Conservation (phyloP, 2,329 filamentous ascomycete genomes). For the Epicoccum sorghinum region DNA sequence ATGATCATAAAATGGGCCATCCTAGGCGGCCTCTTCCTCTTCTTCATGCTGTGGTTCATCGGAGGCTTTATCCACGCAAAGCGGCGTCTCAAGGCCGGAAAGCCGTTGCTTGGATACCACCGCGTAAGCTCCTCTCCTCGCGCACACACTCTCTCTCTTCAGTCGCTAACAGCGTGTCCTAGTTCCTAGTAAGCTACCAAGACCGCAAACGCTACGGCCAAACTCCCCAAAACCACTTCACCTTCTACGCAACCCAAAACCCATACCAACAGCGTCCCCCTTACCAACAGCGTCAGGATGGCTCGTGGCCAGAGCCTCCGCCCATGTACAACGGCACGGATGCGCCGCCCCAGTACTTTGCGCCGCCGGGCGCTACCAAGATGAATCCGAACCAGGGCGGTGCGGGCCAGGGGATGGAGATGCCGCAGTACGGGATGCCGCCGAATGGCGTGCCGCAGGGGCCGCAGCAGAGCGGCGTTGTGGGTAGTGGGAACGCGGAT, state of each 20-base stretch:
- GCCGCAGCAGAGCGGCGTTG: conserved; percentile 39
- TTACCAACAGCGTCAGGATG: conserved; percentile 32
- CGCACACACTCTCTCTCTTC: background rate
- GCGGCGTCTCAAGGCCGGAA: conserved; percentile 67
- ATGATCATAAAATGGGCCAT: conserved; percentile 74
- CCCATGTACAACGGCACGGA: conserved; percentile 43
- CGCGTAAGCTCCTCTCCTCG: conserved; percentile 46
- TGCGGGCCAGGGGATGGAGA: conserved; percentile 24
- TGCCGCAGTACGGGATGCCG: conserved; percentile 31
- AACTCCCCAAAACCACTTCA: conserved; percentile 45
- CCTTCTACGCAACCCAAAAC: conserved; percentile 44
- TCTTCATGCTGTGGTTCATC: conserved; percentile 67
- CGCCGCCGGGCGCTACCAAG: conserved; percentile 42
- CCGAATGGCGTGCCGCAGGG: conserved; percentile 15
- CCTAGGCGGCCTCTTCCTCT: conserved; percentile 65
- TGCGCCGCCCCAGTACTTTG: conserved; percentile 43
- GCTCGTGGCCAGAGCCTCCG: conserved; percentile 41
- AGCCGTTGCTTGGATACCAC: conserved; percentile 72
- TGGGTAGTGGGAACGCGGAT: conserved; percentile 17
- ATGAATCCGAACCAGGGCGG: conserved; percentile 32
- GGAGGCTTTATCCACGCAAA: conserved; percentile 74
- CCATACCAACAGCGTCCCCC: conserved; percentile 16
- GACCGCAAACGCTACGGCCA: conserved; percentile 45
- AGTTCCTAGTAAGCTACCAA: conserved; percentile 52
- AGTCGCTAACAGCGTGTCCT: too few relatives aligned